These are phyloP conservation scores for Verticillium albo-atrum DNA, from an alignment of 2,329 filamentous ascomycete species.

Conservation along the genomic window DNA sequence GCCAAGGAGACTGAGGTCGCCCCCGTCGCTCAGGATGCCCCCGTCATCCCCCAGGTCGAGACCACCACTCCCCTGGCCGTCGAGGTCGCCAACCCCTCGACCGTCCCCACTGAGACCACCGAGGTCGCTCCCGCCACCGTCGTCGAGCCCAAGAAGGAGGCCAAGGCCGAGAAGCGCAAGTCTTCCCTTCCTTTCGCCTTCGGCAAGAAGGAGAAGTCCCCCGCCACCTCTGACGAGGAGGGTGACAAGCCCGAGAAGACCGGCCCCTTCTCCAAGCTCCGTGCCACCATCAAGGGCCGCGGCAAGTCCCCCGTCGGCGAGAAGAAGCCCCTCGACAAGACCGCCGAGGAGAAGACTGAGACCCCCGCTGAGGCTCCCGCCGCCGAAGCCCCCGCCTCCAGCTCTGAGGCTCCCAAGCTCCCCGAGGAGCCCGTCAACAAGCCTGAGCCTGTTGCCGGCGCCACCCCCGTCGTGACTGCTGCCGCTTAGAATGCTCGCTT, in stretches of 20 bases:
- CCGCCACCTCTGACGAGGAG: constrained; percentile 54
- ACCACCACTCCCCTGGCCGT: constrained; percentile 47
- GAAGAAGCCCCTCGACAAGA: constrained; percentile 31
- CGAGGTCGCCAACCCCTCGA: constrained; percentile 45
- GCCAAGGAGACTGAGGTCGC: constrained; percentile 39
- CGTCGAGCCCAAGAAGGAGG: constrained; percentile 55
- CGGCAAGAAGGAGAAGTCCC: constrained; percentile 69
- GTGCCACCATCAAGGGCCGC: constrained; percentile 49
- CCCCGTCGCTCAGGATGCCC: constrained; percentile 44
- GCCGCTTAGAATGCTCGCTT: constrained; percentile 38
- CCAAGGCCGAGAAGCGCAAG: constrained; percentile 73
- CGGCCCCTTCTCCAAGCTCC: constrained; percentile 56
- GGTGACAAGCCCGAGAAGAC: constrained; percentile 52
- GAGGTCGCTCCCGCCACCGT: constrained; percentile 38
- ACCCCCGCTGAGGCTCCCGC: constrained; percentile 17
- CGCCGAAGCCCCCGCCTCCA: constrained; percentile 19
- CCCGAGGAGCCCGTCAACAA: constrained; percentile 34
- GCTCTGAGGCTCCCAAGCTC: constrained; percentile 20
- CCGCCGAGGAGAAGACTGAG: constrained; percentile 17
- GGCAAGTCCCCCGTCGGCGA: constrained; percentile 33
- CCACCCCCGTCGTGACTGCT: constrained; percentile 45
- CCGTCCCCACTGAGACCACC: constrained; percentile 41
- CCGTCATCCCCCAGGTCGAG: constrained; percentile 57
- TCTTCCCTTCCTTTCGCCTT: constrained; percentile 72
- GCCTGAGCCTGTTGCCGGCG: constrained; percentile 33